Base-by-base conservation (phyloP, 2,329 filamentous ascomycete genomes). In the Ophiostoma sp. region DNA sequence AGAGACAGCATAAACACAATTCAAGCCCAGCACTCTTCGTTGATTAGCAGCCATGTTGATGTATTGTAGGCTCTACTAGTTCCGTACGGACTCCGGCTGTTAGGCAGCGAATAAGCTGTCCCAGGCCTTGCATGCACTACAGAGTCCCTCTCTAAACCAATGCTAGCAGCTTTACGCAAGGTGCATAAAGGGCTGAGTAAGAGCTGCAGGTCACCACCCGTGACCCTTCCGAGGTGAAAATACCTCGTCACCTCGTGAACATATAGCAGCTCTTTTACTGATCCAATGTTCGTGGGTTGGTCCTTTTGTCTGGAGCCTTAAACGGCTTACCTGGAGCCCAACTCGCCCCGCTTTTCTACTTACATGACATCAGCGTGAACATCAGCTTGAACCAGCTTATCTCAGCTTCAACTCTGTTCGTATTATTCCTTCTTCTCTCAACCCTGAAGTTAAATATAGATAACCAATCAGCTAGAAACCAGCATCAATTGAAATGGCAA, bases 301-400 rank as follows among this genome's bases (percentile, higher is more conserved):
- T 12, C 27, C 6, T 42, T 7, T 62, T 41, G 36, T 40, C 38
- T 18, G 49, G 27, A 18, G 49, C 27, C 49, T 55, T 55, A n/a
- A n/a, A n/a, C 58, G 58, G 58, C 58, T 62, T 38, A 36, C 16
- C 16, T 42, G 38, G 55, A 40, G 58, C 58, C 41, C 14, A 6
- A 4, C 60, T 8, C 5, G 60, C 60, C 60, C 60, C 60, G 60
- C 60, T 63, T 63, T 63, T 63, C 60, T 63, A 42, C 60, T 63
- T 63, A 63, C 60, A 63, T 63, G 60, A 63, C 60, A 63, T 63
- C 60, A 63, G 52, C 52, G 9, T 6, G 8, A 8, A 14, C 6
- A 60, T 38, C 27, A 27, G 18, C 55, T 38, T 18, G 3, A 4
- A 12, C 27, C 49, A n/a, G 4, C 49, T n/a, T n/a, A 14, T 14